Base-by-base conservation (phyloP, 768 basidiomycete genomes). In the Collybia sp. region DNA sequence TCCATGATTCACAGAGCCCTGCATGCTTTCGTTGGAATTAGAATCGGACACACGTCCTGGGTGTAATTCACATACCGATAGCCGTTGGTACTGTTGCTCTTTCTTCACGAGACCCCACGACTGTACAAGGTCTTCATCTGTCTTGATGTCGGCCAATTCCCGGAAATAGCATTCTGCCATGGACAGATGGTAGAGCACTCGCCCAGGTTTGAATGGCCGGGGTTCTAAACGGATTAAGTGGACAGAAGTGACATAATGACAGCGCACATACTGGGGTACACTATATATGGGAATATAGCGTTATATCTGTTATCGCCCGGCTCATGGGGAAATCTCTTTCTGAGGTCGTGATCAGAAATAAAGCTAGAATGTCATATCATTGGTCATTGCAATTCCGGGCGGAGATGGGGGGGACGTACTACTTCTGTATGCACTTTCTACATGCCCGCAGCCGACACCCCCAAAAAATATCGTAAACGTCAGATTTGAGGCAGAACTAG, bases 1-100 rank as follows among this genome's bases (percentile, higher is more conserved):
- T 54, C 67, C 67, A 67, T 33, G 58, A 59, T 43, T 66, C 65
- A 45, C 65, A 67, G n/a, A 63, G 51, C 12, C 58, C 52, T 5
- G 67, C 64, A 35, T 66, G 65, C 67, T 68, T 42, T 3, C 8
- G 25, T 25, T 8, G 8, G 8, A 3, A 25, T 25, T 8, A 8
- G 25, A 25, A 25, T 25, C 25, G 8, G 25, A 8, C 25, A 25
- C 25, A 25, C 25, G 25, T 25, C 8, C 25, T 25, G 25, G 25
- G 8, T 25, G 25, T 8, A 25, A 3, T 25, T 17, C 31, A 52
- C 61, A 36, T 40, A 65, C 67, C 48, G 56, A 47, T 17, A 63
- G 38, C 17, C 61, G 57, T 46, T 45, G 51, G 15, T 46, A 48
- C 30, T 63, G 61, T 20, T 56, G 51, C 18, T 53, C 53, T 48